Conservation (phyloP, 768 basidiomycete genomes). For the Boletus rubescentipes region DNA sequence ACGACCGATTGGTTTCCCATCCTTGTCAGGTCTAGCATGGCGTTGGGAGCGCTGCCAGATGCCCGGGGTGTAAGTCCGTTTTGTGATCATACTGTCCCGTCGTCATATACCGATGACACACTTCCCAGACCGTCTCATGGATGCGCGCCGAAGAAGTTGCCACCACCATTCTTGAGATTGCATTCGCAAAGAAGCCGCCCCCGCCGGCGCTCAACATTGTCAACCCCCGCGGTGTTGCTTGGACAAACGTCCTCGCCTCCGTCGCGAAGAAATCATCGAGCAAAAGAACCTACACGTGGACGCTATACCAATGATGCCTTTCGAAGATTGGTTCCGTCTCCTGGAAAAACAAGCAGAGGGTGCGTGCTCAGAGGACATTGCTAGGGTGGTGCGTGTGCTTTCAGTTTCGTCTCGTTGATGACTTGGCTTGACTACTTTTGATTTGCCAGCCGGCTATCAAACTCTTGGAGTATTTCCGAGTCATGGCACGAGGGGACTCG, state of each 20-base stretch:
- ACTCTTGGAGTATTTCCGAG: conserved; percentile 29
- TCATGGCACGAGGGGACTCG: background rate
- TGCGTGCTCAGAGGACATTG: background rate
- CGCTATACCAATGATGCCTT: conserved; percentile 24
- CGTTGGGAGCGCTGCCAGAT: conserved; percentile 29
- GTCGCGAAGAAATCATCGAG: conserved; percentile 20
- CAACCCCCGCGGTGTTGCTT: conserved; percentile 35
- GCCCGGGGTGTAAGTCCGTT: conserved; percentile 29
- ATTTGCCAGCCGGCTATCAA: conserved; percentile 33
- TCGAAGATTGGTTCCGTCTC: conserved; percentile 30
- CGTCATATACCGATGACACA: conserved; percentile 3
- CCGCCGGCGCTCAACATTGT: conserved; percentile 36
- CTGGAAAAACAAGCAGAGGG: conserved; percentile 27
- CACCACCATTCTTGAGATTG: conserved; percentile 33
- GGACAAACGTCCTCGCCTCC: conserved; percentile 26
- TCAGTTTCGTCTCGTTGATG: background rate
- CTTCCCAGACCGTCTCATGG: conserved; percentile 33
- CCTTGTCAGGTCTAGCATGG: conserved; percentile 31
- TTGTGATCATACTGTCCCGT: background rate
- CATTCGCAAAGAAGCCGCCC: conserved; percentile 17
- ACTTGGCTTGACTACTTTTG: no score
- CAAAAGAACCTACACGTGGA: conserved; percentile 3
- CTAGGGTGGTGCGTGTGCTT: no score
- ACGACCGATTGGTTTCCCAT: conserved; percentile 37
- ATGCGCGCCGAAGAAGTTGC: conserved; percentile 37